Percentiles rank a stretch among this genome's conserved stretches.
Evolutionary conservation across 768 basidiomycete species (phyloP).

Genomic region (Rhodosporidiobolus odoratus): DNA sequence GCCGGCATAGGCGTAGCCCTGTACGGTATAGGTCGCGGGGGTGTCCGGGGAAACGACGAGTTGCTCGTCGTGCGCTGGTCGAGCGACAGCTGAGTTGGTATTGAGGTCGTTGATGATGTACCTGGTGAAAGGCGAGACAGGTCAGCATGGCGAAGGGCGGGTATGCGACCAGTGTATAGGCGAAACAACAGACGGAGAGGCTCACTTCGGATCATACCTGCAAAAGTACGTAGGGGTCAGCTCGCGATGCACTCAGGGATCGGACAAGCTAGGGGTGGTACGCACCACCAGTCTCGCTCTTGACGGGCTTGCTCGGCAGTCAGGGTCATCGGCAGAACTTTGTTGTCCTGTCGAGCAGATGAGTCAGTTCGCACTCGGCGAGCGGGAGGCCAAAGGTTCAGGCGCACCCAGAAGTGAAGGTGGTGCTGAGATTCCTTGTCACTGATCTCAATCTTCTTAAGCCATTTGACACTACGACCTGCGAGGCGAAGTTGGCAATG

Average conservation of each 20-base stretch:
- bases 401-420: constrained; percentile 49
- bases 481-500: neutral
- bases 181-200: no score
- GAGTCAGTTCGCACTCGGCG: neutral
- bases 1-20: constrained; percentile 62
- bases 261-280: no score
- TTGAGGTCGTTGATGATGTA: constrained; percentile 56
- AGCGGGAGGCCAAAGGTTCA: neutral
- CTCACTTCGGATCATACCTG: constrained; percentile 53
- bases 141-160: neutral
- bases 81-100: constrained; percentile 58
- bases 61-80: constrained; percentile 57
- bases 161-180: neutral
- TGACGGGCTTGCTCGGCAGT: constrained; percentile 55
- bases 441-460: constrained; percentile 56
- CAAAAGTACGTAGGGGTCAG: no score
- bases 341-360: constrained; percentile 53
- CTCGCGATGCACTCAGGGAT: no score
- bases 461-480: constrained; percentile 51
- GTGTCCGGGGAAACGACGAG: constrained; percentile 8
- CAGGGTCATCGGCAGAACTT: constrained; percentile 57
- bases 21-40: constrained; percentile 48
- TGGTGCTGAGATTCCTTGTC: constrained; percentile 56
- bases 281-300: constrained; percentile 58
- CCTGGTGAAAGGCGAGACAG: constrained; percentile 37